Percentiles rank a stretch among this genome's conserved stretches.
Conservation (phyloP, 495 filamentous ascomycete genomes). For the Aspergillus cavernicola region DNA sequence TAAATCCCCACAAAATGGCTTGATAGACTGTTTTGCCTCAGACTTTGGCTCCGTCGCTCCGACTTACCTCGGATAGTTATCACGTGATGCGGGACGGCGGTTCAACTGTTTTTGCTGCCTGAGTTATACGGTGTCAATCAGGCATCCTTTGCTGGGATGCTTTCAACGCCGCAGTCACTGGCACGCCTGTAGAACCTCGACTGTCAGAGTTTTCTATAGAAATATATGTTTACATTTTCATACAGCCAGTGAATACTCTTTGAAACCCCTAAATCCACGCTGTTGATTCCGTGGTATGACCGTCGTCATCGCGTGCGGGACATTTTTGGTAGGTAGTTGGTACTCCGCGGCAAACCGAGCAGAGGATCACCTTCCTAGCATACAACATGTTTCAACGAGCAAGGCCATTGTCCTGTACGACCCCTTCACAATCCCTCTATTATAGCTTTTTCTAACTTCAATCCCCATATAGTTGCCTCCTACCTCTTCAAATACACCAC, state of each 20-base stretch:
- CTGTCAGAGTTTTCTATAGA: no score
- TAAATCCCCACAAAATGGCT: constrained; percentile 14
- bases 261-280: not conserved
- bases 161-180: constrained; percentile 12
- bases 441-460: not conserved
- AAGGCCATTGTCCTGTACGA: constrained; percentile 29
- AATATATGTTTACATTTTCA: no score
- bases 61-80: not conserved
- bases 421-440: not conserved
- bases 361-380: not conserved
- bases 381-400: constrained; percentile 12
- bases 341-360: constrained; percentile 8
- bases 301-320: no score
- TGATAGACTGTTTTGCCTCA: constrained; percentile 7
- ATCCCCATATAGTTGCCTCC: constrained; percentile 20
- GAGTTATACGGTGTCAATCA: not conserved
- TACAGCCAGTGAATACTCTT: no score
- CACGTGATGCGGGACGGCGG: constrained; percentile 1
- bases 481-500: constrained; percentile 27
- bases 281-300: no score
- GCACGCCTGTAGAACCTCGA: no score
- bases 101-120: not conserved
- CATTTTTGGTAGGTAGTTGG: no score
- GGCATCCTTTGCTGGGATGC: not conserved
- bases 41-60: constrained; percentile 1